phyloP scores from a whole-genome alignment of 345 rosid species.

The Brassica nigra region DNA sequence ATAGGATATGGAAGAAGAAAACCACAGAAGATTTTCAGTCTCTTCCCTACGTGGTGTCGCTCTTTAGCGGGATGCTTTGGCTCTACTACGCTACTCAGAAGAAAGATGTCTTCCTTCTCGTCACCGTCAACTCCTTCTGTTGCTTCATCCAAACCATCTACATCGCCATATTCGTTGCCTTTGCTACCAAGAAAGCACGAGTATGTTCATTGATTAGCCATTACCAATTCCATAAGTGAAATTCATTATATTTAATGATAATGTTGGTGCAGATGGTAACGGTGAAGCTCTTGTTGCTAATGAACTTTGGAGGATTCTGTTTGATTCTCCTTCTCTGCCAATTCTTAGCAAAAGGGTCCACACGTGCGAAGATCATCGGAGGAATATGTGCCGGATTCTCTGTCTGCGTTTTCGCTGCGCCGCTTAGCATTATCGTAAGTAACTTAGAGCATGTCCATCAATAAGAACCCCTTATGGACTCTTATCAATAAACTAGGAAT shows the following conservation, averaged over 20 bases:
- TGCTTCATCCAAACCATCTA: background rate
- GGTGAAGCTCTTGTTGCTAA: background rate
- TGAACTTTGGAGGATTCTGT: background rate
- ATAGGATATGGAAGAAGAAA: background rate
- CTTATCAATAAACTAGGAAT: no score
- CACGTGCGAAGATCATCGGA: background rate
- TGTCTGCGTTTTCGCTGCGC: background rate
- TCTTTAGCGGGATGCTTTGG: background rate
- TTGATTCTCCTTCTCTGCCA: background rate
- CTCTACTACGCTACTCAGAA: background rate
- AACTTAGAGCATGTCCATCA: no score
- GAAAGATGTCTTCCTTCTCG: background rate
- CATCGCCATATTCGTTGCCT: background rate
- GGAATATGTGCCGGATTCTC: background rate
- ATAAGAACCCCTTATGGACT: no score
- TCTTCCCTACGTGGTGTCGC: background rate
- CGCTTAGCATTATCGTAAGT: background rate
- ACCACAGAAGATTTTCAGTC: background rate
- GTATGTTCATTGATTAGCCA: conserved; percentile 38
- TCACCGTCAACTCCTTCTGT: background rate
- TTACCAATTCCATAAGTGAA: background rate
- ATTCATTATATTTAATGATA: background rate
- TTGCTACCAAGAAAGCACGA: conserved; percentile 22
- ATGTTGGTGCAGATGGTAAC: background rate
- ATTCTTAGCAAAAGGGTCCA: background rate